These are phyloP conservation scores for Candida nanaspora DNA, from an alignment of 805 yeast species.

Conservation along the genomic window DNA sequence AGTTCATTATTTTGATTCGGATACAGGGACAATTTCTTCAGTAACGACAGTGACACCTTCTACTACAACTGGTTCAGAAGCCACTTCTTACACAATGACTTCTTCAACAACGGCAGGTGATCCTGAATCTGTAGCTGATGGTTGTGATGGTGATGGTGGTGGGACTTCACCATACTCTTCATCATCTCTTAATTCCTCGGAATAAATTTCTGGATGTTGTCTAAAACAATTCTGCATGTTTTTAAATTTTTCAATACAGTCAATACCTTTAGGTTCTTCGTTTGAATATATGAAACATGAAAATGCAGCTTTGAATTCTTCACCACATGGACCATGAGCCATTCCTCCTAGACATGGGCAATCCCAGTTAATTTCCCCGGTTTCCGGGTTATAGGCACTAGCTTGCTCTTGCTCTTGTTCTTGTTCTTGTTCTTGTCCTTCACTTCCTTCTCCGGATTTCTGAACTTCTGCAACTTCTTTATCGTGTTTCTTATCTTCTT, in stretches of 20 bases:
- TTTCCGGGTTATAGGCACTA: conserved; percentile 90
- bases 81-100: conserved; percentile 12
- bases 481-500: no score
- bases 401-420: conserved; percentile 27
- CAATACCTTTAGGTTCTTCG: conserved; percentile 93
- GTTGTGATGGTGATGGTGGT: conserved; percentile 8
- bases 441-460: no score
- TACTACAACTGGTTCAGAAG: conserved; percentile 4
- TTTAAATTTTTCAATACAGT: conserved; percentile 86
- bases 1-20: neutral
- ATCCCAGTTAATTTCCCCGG: conserved; percentile 99
- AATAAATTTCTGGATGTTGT: conserved; percentile 85
- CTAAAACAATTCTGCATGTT: conserved; percentile 93
- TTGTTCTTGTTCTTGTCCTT: conserved; percentile 31
- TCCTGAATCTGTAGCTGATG: neutral
- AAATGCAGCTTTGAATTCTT: conserved; percentile 89
- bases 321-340: conserved; percentile 99
- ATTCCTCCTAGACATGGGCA: conserved; percentile 99
- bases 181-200: conserved; percentile 83
- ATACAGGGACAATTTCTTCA: neutral
- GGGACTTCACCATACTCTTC: conserved; percentile 36
- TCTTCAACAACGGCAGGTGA: conserved; percentile 7
- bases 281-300: conserved; percentile 91
- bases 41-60: conserved; percentile 11
- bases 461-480: no score